Conservation (phyloP, 805 yeast species). For the Hanseniaspora hatyaiensis region DNA sequence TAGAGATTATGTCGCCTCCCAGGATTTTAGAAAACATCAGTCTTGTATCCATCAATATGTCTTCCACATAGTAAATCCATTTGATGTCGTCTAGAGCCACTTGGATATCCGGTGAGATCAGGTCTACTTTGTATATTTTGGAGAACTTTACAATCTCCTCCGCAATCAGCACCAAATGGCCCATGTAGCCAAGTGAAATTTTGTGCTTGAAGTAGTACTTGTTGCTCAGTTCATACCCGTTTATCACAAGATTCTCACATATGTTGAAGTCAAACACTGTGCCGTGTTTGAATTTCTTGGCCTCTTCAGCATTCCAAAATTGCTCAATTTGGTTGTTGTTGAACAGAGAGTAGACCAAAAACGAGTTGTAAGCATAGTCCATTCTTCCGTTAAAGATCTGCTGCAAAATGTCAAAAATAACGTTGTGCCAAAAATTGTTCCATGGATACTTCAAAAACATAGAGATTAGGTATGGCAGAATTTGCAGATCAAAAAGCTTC, state of each 20-base stretch:
- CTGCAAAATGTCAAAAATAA: constrained; percentile 90
- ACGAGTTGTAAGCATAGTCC: constrained; percentile 77
- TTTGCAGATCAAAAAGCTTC: constrained; percentile 60
- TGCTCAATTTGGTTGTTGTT: constrained; percentile 14
- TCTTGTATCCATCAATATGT: constrained; percentile 27
- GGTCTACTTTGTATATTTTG: constrained; percentile 31
- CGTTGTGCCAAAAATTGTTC: constrained; percentile 95
- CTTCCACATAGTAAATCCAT: constrained; percentile 27
- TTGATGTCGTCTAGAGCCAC: constrained; percentile 20
- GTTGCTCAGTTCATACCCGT: constrained; percentile 50
- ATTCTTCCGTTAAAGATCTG: constrained; percentile 82
- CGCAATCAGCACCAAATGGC: constrained; percentile 86
- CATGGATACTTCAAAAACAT: constrained; percentile 82
- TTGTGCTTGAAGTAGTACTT: constrained; percentile 48
- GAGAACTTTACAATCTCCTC: constrained; percentile 90
- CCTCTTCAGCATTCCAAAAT: neutral
- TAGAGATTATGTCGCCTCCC: constrained; percentile 26
- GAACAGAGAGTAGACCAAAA: constrained; percentile 37
- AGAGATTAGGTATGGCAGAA: constrained; percentile 53
- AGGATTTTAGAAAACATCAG: constrained; percentile 29
- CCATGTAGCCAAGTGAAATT: constrained; percentile 84
- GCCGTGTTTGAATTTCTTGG: neutral
- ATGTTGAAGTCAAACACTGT: constrained; percentile 49
- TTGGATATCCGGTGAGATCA: constrained; percentile 27
- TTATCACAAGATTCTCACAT: constrained; percentile 46